Base-by-base conservation (phyloP, 2,329 filamentous ascomycete species). In the Hymenoscyphus occultus region DNA sequence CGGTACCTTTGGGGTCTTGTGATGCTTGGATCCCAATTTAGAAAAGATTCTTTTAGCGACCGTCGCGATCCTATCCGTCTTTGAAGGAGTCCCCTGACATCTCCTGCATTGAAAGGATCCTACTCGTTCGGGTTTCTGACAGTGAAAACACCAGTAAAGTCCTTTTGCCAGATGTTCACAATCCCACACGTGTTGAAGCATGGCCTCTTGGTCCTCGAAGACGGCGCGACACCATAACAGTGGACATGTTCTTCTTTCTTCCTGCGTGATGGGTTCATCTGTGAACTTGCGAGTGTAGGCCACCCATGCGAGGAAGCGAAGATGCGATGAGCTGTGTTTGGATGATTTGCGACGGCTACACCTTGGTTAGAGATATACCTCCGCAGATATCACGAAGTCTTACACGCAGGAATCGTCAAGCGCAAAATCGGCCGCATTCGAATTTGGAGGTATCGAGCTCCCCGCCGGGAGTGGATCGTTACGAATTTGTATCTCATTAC, bases 11-110 rank as follows among this genome's bases (percentile, higher is more conserved):
- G 67, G 60, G 19, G 64, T 40, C 31, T 65, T 65, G 64, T 70
- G 66, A 32, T 65, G 60, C 59, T 66, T 71, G 7, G 68, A 63
- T 40, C 72, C 72, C 19, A 74, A 64, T 45, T 67, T 70, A 6
- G 71, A 71, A 58, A 74, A 73, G 56, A 74, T 71, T 48, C 66
- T 74, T 65, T 72, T 74, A 10, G 71, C 71, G 3, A 72, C 72
- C 9, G 69, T 71, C 13, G 72, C 64, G 19, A 73, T 64, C 9
- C 70, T 66, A 39, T 71, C 70, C 14, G 69, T 70, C 35, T 67
- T 56, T 7, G 71, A 71, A 42, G 70, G 69, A 3, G 64, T 59
- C 9, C 70, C 69, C 61, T 71, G 70, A 54, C 71, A 72, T 67
- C 68, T 48, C 63, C 67, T 69, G 56, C 71, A 73, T 56, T 69